Evolutionary conservation across 805 yeast species (phyloP).

Genomic region (Maudiozyma bulderi): DNA sequence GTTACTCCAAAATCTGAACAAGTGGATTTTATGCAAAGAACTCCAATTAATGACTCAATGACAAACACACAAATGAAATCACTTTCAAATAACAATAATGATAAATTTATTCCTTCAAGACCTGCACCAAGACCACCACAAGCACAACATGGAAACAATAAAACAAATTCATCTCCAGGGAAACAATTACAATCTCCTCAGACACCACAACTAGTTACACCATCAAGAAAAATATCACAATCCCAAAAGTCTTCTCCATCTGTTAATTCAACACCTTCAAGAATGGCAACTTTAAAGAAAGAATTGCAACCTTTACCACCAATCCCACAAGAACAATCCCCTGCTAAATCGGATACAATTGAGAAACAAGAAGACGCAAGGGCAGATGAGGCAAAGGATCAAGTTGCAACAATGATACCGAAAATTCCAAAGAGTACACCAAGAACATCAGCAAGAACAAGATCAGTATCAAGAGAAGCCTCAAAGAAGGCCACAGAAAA

Average conservation of each 20-base stretch:
- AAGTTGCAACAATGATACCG: background rate
- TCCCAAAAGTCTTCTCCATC: background rate
- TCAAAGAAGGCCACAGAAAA: conserved; percentile 35
- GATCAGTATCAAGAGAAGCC: conserved; percentile 7
- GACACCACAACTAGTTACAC: background rate
- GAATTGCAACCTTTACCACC: conserved; percentile 23
- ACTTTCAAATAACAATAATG: conserved; percentile 7
- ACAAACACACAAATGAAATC: background rate
- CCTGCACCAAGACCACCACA: conserved; percentile 58
- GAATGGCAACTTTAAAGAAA: conserved; percentile 16
- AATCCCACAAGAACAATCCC: conserved; percentile 7
- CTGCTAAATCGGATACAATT: background rate
- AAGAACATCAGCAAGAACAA: conserved; percentile 2
- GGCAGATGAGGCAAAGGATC: background rate
- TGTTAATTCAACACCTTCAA: conserved; percentile 7
- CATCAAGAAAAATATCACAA: background rate
- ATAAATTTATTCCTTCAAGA: conserved; percentile 49
- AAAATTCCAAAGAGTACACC: background rate
- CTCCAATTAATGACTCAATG: background rate
- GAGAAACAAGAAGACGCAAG: background rate
- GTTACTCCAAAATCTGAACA: conserved; percentile 2
- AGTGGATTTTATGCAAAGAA: background rate
- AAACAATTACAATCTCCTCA: background rate
- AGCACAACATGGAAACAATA: background rate
- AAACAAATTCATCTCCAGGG: background rate